These are phyloP conservation scores for Uronychia setigera DNA, from an alignment of 73 alveolate genomes.

Conservation along the genomic window DNA sequence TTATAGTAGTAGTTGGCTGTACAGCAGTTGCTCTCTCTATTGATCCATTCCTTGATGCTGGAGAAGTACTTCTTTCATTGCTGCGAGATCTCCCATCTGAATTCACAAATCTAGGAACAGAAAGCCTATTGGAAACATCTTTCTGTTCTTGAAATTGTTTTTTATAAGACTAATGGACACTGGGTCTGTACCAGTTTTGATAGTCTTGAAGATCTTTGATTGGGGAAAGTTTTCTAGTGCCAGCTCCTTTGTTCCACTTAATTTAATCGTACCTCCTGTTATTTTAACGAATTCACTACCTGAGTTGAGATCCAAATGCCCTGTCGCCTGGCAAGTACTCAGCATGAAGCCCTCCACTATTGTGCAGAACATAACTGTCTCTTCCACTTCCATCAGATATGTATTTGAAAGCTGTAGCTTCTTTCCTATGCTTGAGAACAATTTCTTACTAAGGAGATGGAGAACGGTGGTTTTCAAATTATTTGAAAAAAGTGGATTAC, in stretches of 20 bases:
- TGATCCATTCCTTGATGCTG: background rate
- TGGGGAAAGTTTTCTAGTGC: background rate
- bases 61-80: background rate
- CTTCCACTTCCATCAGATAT: constrained; percentile 62
- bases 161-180: background rate
- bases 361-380: constrained; percentile 43
- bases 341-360: constrained; percentile 59
- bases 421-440: constrained; percentile 10
- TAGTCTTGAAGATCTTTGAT: background rate
- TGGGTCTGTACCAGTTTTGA: background rate
- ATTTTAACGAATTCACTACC: background rate
- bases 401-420: constrained; percentile 52
- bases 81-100: background rate
- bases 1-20: background rate
- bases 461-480: background rate
- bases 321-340: constrained; percentile 22
- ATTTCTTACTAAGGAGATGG: background rate
- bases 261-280: background rate
- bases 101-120: background rate
- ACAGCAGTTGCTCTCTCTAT: background rate
- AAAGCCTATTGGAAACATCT: background rate
- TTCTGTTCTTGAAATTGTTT: background rate
- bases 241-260: background rate
- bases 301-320: background rate
- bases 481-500: background rate